Evolutionary conservation across 257 asterid genomes (phyloP), one percentile per base, ranked within the genome.

Genomic region (Solanum chmielewskii): DNA sequence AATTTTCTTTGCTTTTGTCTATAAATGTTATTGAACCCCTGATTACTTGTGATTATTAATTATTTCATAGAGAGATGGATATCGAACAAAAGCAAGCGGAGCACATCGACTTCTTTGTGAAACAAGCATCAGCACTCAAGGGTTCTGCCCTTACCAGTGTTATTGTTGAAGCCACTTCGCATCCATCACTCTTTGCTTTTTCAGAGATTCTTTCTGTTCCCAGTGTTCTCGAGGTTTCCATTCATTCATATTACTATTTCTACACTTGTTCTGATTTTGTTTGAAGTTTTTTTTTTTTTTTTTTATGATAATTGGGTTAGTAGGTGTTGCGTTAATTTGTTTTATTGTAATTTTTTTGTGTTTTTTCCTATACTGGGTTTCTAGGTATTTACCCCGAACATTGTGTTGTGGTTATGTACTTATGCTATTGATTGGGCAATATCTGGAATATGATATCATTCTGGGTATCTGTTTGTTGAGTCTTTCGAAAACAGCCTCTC

Each of bases 131-230:
- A 56, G 86, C 45, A 78, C 87, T 84, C 56, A 90, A 89, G 86
- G 98, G 97, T 68, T 75, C 95, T 8, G 91, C 92, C n/a, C 95
- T 97, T 6, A 89, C 93, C 31, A 84, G 41, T 87, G 90, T 93
- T 90, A 86, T 95, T 90, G 92, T 92, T 25, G 98, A 95, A 85
- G 98, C 98, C 69, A 97, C 98, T 86, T 97, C 98, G 3, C 99
- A 97, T 84, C 99, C 99, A 29, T 92, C 95, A 15, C 98, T 97
- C 33, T 97, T 97, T 77, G 99, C 99, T 75, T 97, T 97, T 93
- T 94, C 99, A 39, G 99, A 97, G 93, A 94, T 97, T 92, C 95
- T 97, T 85, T 83, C 96, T 18, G 92, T 94, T 74, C 93, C 98
- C n/a, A 94, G 27, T 86, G 89, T 97, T 84, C 83, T 89, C 3